Percentiles rank a stretch among this genome's conserved stretches.
These are phyloP conservation scores for Strobilomyces echinocephalus DNA, from an alignment of 768 basidiomycete species.

Conservation along the genomic window DNA sequence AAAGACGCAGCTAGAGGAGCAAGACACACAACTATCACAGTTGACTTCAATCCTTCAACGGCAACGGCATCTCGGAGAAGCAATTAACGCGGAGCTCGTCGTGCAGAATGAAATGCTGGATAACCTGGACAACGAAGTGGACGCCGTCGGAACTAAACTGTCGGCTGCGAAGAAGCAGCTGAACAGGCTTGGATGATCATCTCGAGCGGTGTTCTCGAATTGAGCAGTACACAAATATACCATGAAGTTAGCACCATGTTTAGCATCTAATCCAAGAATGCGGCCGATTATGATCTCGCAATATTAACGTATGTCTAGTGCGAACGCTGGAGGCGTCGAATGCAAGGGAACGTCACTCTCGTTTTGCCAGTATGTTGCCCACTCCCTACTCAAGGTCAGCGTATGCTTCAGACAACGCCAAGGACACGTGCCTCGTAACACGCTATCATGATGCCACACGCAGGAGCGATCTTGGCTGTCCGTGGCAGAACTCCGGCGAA, in stretches of 20 bases:
- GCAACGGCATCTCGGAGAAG: constrained; percentile 81
- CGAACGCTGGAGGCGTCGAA: not conserved
- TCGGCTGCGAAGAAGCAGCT: constrained; percentile 76
- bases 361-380: constrained; percentile 47
- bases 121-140: constrained; percentile 69
- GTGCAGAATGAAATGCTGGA: constrained; percentile 86
- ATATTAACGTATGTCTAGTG: constrained; percentile 30
- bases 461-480: constrained; percentile 93
- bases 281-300: constrained; percentile 15
- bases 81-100: constrained; percentile 77
- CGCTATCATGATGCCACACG: constrained; percentile 97
- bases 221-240: constrained; percentile 14
- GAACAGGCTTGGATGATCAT: constrained; percentile 61
- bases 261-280: constrained; percentile 9
- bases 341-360: constrained; percentile 12
- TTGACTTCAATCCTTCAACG: constrained; percentile 78
- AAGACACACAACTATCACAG: constrained; percentile 77
- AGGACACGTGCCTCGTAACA: constrained; percentile 73
- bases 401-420: constrained; percentile 3
- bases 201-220: constrained; percentile 1
- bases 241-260: too few relatives aligned
- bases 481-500: constrained; percentile 85
- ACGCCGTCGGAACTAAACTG: constrained; percentile 73
- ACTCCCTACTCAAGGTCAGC: constrained; percentile 45
- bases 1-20: constrained; percentile 72